phyloP scores from a whole-genome alignment of 306 rosid genomes.

The Fagus crenata region DNA sequence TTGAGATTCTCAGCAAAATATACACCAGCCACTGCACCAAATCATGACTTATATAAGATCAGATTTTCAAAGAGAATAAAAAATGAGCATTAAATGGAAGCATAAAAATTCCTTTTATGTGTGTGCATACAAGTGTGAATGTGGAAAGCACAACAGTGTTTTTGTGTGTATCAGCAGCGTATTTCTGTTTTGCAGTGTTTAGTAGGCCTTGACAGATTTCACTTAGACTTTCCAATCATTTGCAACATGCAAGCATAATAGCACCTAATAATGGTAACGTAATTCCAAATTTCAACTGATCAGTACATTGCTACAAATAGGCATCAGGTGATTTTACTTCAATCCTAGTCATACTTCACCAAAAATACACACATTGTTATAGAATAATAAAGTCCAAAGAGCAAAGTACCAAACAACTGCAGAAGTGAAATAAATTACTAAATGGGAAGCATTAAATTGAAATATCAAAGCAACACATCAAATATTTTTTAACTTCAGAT shows the following conservation, averaged over 20 bases:
- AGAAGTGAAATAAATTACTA: not conserved
- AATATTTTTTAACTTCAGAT: not conserved
- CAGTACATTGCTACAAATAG: not conserved
- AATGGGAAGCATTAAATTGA: not conserved
- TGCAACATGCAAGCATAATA: not conserved
- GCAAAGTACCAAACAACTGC: not conserved
- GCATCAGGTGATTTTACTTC: not conserved
- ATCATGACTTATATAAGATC: constrained; percentile 26
- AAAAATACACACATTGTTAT: not conserved
- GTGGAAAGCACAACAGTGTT: not conserved
- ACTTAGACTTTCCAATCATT: not conserved
- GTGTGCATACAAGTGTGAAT: not conserved
- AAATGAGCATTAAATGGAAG: not conserved
- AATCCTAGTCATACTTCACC: not conserved
- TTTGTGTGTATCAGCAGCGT: no score
- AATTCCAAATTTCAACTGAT: not conserved
- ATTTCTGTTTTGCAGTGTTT: no score
- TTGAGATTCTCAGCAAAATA: constrained; percentile 83
- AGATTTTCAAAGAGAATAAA: constrained; percentile 7
- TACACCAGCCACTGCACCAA: constrained; percentile 82
- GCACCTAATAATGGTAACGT: not conserved
- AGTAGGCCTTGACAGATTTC: no score
- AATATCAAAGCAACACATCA: not conserved
- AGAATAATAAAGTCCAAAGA: not conserved
- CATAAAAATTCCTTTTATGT: not conserved